These are phyloP conservation scores for Solanum megistacrolobum DNA, from an alignment of 257 asterid genomes.

Conservation along the genomic window DNA sequence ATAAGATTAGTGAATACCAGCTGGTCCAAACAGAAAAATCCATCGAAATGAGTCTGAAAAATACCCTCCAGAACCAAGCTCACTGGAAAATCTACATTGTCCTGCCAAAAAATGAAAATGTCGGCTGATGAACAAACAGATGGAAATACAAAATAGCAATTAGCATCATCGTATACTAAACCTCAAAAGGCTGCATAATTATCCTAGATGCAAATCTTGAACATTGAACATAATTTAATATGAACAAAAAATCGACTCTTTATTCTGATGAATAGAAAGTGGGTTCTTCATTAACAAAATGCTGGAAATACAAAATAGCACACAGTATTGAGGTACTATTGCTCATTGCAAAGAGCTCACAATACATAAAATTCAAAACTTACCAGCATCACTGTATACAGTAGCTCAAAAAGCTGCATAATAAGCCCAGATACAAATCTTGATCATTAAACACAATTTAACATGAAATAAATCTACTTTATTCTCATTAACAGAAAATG, in stretches of 20 bases:
- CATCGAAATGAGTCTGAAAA: slow-evolving; percentile 34
- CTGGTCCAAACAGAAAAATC: slow-evolving; percentile 58
- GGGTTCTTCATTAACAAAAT: background rate
- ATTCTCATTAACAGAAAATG: background rate
- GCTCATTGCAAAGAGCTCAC: background rate
- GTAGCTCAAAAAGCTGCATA: background rate
- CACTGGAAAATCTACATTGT: slow-evolving; percentile 13
- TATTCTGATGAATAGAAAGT: background rate
- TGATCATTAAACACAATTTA: background rate
- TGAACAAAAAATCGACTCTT: background rate
- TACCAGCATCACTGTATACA: background rate
- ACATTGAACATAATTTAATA: background rate
- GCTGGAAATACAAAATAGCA: background rate
- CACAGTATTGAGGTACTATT: background rate
- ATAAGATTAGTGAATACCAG: slow-evolving; percentile 35
- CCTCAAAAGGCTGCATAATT: background rate
- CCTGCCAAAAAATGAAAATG: slow-evolving; percentile 20
- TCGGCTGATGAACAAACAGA: background rate
- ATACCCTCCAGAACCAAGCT: slow-evolving; percentile 31
- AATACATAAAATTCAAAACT: background rate
- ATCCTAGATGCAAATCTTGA: background rate
- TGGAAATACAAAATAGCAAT: background rate
- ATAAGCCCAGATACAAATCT: background rate
- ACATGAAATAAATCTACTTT: background rate
- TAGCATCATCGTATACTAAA: background rate